Base-by-base conservation (phyloP, 1,284 basidiomycete genomes). In the Clitocybe nebularis region DNA sequence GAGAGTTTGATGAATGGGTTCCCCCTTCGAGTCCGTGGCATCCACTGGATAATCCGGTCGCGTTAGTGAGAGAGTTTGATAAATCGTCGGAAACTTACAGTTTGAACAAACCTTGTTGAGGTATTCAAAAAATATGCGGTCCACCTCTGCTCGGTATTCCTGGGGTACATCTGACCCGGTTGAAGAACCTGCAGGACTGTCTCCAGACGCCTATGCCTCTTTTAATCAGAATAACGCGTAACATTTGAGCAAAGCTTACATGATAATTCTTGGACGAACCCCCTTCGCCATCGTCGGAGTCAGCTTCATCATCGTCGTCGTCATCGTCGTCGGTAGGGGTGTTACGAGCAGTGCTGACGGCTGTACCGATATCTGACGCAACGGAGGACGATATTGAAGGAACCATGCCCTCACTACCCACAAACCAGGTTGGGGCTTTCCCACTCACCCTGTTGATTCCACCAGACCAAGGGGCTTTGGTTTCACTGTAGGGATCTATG, bases 1-100 rank as follows among this genome's bases (percentile, higher is more conserved):
- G 53, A 99, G 75, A 29, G 93, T 93, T 68, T 99, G 96, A 63
- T 99, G 96, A 43, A 99, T 92, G 36, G 89, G 84, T 63, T 99
- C 95, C 44, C 96, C 96, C 62, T 97, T 96, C 37, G 81, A 76
- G 61, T 99, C 96, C 36, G 82, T 88, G 11, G 89, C 86, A 45
- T 97, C 93, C 64, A 98, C 93, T 95, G 56, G 10, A 39, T 38
- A 41, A 16, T 45, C 44, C 47, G 39, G 17, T 36, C 8, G 30
- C 44, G 11, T 20, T 30, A 54, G 22, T 42, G 41, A 44, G 39
- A 32, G 36, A 13, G 23, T 14, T 20, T 32, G 30, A 38, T 30
- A 30, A 41, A 35, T 47, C 30, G 22, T 32, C 29, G 42, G 26
- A 43, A 23, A 72, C 88, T 69, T 62, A 93, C 93, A 64, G 64